Conservation (phyloP, 176 grass and related monocot species). For the Saccharum officinarum region DNA sequence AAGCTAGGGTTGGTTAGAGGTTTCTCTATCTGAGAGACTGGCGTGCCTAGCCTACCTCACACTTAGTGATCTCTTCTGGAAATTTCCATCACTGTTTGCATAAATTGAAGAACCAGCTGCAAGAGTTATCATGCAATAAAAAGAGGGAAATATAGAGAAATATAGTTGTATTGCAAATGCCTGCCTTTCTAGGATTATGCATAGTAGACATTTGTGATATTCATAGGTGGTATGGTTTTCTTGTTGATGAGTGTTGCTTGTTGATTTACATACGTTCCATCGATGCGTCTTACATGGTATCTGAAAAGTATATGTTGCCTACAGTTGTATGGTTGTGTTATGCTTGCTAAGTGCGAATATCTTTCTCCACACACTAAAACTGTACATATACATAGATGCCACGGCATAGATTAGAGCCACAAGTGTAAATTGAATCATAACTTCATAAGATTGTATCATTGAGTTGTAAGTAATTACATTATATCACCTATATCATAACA, state of each 20-base stretch:
- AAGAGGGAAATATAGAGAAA: constrained; percentile 16
- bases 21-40: constrained; percentile 39
- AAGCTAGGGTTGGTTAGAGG: constrained; percentile 25
- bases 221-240: not conserved
- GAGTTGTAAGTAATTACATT: not conserved
- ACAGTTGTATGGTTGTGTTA: constrained; percentile 11
- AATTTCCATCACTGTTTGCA: constrained; percentile 25
- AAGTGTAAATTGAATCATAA: constrained; percentile 16
- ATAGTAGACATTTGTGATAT: constrained; percentile 22
- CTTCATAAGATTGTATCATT: not conserved
- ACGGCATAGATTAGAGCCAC: not conserved
- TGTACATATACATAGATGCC: not conserved
- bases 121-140: constrained; percentile 29
- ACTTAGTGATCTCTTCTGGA: constrained; percentile 9
- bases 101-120: constrained; percentile 7
- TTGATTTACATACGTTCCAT: constrained; percentile 3
- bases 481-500: not conserved
- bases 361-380: not conserved
- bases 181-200: constrained; percentile 5
- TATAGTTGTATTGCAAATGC: constrained; percentile 12
- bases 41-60: constrained; percentile 21
- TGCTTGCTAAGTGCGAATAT: not conserved
- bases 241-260: not conserved
- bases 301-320: constrained; percentile 3
- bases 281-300: constrained; percentile 1